phyloP scores from a whole-genome alignment of 169 alveolate genomes.

The Neospora caninum region DNA sequence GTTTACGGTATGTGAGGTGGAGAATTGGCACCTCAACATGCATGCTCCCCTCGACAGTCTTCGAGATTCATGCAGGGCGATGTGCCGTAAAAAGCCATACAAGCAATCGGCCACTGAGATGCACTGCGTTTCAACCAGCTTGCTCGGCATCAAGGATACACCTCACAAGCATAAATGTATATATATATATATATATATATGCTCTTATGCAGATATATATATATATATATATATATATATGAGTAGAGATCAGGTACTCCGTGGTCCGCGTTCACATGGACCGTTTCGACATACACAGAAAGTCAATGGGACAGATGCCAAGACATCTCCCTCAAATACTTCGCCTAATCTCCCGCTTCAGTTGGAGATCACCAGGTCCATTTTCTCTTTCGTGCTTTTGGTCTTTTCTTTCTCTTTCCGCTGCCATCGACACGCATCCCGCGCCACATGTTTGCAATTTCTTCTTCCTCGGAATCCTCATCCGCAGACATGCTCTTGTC shows the following conservation, averaged over 20 bases:
- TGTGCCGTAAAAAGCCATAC: too few species aligned
- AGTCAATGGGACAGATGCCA: too few species aligned
- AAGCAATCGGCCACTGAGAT: too few species aligned
- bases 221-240: neutral
- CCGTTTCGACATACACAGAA: too few species aligned
- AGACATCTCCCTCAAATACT: too few species aligned
- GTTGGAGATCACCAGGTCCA: slow-evolving; percentile 25
- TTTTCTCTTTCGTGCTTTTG: slow-evolving; percentile 24
- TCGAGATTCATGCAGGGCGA: too few species aligned
- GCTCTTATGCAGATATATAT: neutral
- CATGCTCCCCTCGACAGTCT: too few species aligned
- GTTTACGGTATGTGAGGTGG: too few species aligned
- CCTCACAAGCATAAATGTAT: neutral
- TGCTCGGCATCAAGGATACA: neutral
- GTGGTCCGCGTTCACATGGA: too few species aligned
- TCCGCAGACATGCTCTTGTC: neutral
- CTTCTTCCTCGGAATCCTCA: neutral
- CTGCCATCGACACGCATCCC: neutral
- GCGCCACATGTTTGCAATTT: neutral
- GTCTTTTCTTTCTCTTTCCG: neutral
- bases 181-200: neutral
- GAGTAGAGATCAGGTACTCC: neutral
- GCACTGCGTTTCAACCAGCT: too few species aligned
- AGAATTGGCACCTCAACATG: too few species aligned
- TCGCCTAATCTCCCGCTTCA: too few species aligned